Evolutionary conservation across 805 yeast genomes (phyloP).

Genomic region (Pichia cabralensis): DNA sequence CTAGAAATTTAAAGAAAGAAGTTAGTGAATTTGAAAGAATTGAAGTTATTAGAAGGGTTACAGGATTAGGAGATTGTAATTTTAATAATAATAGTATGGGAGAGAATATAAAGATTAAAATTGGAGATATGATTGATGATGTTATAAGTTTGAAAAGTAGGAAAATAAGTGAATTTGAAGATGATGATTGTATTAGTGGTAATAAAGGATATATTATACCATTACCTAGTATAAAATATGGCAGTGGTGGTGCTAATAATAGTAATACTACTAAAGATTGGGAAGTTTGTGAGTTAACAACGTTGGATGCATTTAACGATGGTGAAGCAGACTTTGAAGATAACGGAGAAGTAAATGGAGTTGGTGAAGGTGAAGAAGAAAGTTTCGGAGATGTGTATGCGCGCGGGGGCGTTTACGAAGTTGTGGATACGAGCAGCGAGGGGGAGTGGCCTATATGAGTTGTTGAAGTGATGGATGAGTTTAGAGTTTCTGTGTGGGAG

Average conservation of each 20-base stretch:
- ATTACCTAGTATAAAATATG: too few species aligned
- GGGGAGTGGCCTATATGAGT: too few species aligned
- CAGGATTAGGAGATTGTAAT: constrained; percentile 9
- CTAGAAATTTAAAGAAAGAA: constrained; percentile 24
- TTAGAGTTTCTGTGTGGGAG: not conserved
- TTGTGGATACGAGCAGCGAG: too few species aligned
- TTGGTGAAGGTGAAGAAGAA: too few species aligned
- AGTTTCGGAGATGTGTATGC: too few species aligned
- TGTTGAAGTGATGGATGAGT: too few species aligned
- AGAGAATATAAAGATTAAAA: constrained; percentile 4
- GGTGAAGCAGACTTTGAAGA: not conserved
- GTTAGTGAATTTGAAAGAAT: constrained; percentile 4
- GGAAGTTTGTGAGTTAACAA: constrained; percentile 19
- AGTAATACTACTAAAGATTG: constrained; percentile 13
- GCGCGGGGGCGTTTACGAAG: too few species aligned
- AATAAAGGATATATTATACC: not conserved
- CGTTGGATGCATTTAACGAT: constrained; percentile 8
- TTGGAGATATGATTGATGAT: constrained; percentile 9
- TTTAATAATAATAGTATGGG: constrained; percentile 1
- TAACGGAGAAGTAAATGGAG: not conserved
- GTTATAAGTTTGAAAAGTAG: constrained; percentile 7
- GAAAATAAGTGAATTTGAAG: too few species aligned
- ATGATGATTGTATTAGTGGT: too few species aligned
- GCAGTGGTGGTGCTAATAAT: constrained; percentile 4
- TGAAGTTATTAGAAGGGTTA: constrained; percentile 11